Base-by-base conservation (phyloP, 2,329 filamentous ascomycete genomes). In the Neophaeococcomyces aloes region DNA sequence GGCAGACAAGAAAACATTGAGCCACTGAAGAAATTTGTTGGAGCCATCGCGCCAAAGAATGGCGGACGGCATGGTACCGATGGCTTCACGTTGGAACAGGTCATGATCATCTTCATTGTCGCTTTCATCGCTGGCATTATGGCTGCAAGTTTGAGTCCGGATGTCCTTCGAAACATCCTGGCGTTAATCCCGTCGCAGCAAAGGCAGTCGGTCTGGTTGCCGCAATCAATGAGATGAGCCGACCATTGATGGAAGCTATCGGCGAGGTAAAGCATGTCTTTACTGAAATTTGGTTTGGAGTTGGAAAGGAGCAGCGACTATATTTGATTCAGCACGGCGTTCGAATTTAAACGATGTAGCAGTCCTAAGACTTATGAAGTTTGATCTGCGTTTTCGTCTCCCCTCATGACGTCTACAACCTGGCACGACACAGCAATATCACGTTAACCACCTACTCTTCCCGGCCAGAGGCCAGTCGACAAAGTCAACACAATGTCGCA, bases 21-120 rank as follows among this genome's bases (percentile, higher is more conserved):
- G 29, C 53, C 53, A 8, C 49, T 55, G 29, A 55, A 53, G 45
- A 55, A 55, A 38, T 53, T 55, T 49, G 49, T 53, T 25, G 53
- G 53, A n/a, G 44, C 39, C 11, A 35, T 44, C 41, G 50, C 52
- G 25, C 47, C 48, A 2, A 38, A 19, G 23, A 38, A 33, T 17
- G 39, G 39, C 4, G 11, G 4, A 3, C 13, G 14, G 2, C 23
- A 23, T 25, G 11, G 23, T 27, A 27, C 18, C 2, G 39, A 42
- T n/a, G 39, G 39, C 3, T 42, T 42, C 21, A 42, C 39, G 7
- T n/a, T 42, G n/a, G 39, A 42, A 15, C 39, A 42, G 21, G 39
- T 42, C 5, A 15, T 42, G 13, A 30, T 42, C 14, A 21, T 42
- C 7, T 42, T 42, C 15, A 42, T 42, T 27, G 31, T 42, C 6